Evolutionary conservation across 768 basidiomycete genomes (phyloP), one percentile per base, ranked within the genome.

Genomic region (Rhizopogon vesiculosus): DNA sequence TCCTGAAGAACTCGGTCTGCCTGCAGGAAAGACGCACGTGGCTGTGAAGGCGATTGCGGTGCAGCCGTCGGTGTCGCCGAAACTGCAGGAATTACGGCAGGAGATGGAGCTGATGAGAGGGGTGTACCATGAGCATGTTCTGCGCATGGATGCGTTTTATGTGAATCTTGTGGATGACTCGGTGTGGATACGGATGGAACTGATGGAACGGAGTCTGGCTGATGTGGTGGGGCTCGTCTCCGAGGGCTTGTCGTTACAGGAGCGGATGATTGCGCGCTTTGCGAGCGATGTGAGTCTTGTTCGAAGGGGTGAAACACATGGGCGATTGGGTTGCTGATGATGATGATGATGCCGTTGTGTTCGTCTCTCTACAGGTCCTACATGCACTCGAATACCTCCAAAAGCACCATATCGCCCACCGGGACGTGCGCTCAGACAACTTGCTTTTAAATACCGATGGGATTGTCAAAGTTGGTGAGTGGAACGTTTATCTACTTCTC

Each of bases 131-230:
- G 76, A 79, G 56, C 81, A 90, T 68, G 63, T 92, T 7, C 72
- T 93, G 18, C 69, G 76, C 3, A 79, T 89, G 74, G 88, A 90
- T 63, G 82, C 78, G 43, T 69, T 90, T 22, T 90, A 89, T 67
- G 84, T 89, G 29, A 82, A 86, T 61, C 65, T 85, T 7, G 73
- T 75, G 38, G 73, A 69, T 43, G 74, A 75, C 52, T 79, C 84
- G 56, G 69, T 93, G 39, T 93, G 91, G 91, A 86, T 93, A 48
- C 75, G 86, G 59, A 93, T 93, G 91, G 90, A 92, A 67, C 80
- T 93, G 33, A 91, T 93, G 91, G 89, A 91, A 62, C 78, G 90
- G 59, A 91, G 89, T 65, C 73, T 93, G 61, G 91, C 91, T 62
- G 91, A 93, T 66, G 79, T 93, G 45, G 76, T 93, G 15, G 81